phyloP scores from a whole-genome alignment of 352 stramenopile genomes.

The Peronospora tabacina region DNA sequence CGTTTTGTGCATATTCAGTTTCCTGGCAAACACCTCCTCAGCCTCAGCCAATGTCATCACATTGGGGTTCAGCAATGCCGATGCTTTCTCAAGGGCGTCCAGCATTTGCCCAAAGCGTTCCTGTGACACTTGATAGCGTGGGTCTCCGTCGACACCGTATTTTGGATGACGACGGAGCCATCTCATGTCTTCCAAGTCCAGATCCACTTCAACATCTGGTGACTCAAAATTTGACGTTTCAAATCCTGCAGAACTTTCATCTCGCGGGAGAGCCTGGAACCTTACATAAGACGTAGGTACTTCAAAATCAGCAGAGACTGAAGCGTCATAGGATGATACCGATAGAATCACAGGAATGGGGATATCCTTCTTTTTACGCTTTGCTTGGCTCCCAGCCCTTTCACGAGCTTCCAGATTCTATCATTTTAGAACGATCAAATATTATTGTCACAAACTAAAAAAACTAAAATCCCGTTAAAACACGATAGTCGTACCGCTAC shows the following conservation, averaged over 20 bases:
- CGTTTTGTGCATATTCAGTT: conserved; percentile 56
- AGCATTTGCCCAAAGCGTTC: conserved; percentile 74
- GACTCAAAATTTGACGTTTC: conserved; percentile 22
- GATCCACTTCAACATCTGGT: conserved; percentile 62
- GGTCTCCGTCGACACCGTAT: conserved; percentile 75
- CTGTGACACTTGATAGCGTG: conserved; percentile 63
- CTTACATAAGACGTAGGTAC: conserved; percentile 75
- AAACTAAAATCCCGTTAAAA: too few species aligned
- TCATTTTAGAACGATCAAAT: conserved; percentile 6
- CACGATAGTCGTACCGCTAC: conserved; percentile 36
- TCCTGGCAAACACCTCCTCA: conserved; percentile 65
- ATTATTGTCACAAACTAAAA: background rate
- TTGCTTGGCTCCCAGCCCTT: conserved; percentile 26
- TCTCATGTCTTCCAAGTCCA: conserved; percentile 81
- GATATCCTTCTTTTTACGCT: conserved; percentile 84
- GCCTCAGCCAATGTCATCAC: conserved; percentile 66
- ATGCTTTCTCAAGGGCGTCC: conserved; percentile 82
- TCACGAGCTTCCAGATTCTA: conserved; percentile 62
- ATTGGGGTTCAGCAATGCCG: conserved; percentile 68
- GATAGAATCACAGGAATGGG: conserved; percentile 74
- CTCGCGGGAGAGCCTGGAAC: conserved; percentile 56
- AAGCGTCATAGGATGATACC: conserved; percentile 57
- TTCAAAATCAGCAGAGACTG: conserved; percentile 60
- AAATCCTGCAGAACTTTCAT: conserved; percentile 19
- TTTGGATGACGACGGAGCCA: conserved; percentile 80